Conservation (phyloP, 768 basidiomycete species). For the Boletus reticuloceps region DNA sequence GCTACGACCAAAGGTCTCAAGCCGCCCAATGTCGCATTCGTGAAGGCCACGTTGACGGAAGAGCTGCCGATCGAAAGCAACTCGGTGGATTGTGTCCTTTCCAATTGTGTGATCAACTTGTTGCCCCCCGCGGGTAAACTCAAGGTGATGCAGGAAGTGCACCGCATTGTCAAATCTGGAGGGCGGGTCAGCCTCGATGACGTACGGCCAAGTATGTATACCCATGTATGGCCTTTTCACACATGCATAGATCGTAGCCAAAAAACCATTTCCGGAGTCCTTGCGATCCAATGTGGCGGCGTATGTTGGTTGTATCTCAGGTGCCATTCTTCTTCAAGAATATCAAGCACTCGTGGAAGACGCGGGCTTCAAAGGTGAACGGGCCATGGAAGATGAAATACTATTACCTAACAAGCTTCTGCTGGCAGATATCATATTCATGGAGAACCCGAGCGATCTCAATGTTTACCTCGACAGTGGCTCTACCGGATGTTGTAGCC, state of each 20-base stretch:
- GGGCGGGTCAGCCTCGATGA: slow-evolving; percentile 54
- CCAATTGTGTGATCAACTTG: slow-evolving; percentile 57
- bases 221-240: background rate
- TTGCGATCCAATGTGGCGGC: slow-evolving; percentile 40
- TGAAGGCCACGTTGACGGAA: slow-evolving; percentile 40
- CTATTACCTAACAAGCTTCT: background rate
- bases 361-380: slow-evolving; percentile 44
- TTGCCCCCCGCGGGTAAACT: slow-evolving; percentile 42
- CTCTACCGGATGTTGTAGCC: slow-evolving; percentile 9
- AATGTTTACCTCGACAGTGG: slow-evolving; percentile 30
- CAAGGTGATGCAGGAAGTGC: slow-evolving; percentile 43
- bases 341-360: slow-evolving; percentile 37
- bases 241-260: slow-evolving; percentile 43
- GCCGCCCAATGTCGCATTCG: slow-evolving; percentile 50
- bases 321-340: slow-evolving; percentile 40
- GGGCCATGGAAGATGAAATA: background rate
- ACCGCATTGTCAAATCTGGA: slow-evolving; percentile 53
- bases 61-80: slow-evolving; percentile 46
- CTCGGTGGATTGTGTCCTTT: slow-evolving; percentile 54
- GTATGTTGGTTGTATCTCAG: slow-evolving; percentile 46
- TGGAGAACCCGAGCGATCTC: slow-evolving; percentile 42
- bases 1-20: slow-evolving; percentile 39
- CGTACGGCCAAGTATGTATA: slow-evolving; percentile 30
- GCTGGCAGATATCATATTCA: slow-evolving; percentile 38
- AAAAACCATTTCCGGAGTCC: slow-evolving; percentile 39